Evolutionary conservation across 2,329 filamentous ascomycete genomes (phyloP), one percentile per base, ranked within the genome.

Genomic region (Stemphylium lycopersici): DNA sequence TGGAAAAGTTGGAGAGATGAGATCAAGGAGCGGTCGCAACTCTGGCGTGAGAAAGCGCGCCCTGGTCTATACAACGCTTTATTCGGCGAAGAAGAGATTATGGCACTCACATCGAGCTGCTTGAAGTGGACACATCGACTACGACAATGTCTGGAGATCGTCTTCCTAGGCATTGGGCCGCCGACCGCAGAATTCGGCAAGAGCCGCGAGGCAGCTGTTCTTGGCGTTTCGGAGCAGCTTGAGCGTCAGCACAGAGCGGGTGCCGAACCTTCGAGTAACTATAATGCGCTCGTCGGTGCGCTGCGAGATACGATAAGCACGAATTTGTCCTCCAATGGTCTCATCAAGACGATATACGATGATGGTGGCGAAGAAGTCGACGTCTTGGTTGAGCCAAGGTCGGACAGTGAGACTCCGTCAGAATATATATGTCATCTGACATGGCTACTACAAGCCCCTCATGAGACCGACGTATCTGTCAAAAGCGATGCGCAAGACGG

Each of bases 371-470:
- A 59, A 3, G 52, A 50, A 13, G 22, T 59, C 11, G 58, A 61
- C 16, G 60, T 63, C 29, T 26, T 63, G 22, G 86, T 97, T 29
- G 78, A 82, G 10, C 79, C 96, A 53, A 88, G 90, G 72, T 88
- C 91, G 1, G 97, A 97, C 71, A 82, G 87, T 16, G 57, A 60
- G 18, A 52, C 54, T 4, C 54, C 58, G 6, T 22, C 55, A 18
- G 51, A 57, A 20, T 47, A 54, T n/a, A 38, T 63, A 24, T 48
- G 58, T 18, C 58, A 59, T 20, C 49, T 63, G 3, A 59, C 60
- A 6, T 63, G 60, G 59, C 36, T 61, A 15, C 40, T 62, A 18
- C 58, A 60, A 22, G 44, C 41, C 12, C 55, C 55, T 12, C 41
- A 44, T 13, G 38, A 56, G 10, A 42, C 48, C 11, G 31, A 48